Evolutionary conservation across 2,329 filamentous ascomycete species (phyloP).

Genomic region (Stemphylium beticola): DNA sequence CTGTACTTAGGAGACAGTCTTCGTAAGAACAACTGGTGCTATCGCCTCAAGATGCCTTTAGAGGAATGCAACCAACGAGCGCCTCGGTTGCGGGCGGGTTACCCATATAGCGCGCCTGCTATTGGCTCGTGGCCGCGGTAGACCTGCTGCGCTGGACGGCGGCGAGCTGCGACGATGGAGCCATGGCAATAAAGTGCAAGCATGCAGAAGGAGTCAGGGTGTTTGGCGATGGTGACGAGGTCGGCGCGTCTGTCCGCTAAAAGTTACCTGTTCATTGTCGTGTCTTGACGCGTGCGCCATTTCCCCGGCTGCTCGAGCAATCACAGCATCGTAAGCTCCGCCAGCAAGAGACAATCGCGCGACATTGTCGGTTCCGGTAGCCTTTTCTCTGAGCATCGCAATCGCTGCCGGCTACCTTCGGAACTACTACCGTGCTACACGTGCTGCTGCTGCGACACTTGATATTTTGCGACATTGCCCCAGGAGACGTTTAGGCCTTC

Average conservation of each 20-base stretch:
- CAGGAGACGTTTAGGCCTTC: background rate
- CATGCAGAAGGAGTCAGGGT: background rate
- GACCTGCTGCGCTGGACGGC: constrained; percentile 4
- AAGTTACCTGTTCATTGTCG: constrained; percentile 23
- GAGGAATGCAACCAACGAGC: constrained; percentile 16
- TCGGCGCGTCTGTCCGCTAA: constrained; percentile 19
- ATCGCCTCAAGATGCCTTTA: constrained; percentile 29
- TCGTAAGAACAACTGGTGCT: constrained; percentile 15
- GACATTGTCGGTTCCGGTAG: constrained; percentile 11
- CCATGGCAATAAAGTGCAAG: constrained; percentile 1
- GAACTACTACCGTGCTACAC: too few species aligned
- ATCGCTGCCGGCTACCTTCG: background rate
- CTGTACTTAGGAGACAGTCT: constrained; percentile 29
- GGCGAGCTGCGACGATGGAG: background rate
- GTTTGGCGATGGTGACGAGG: background rate
- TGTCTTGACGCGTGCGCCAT: constrained; percentile 22
- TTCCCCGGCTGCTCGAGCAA: constrained; percentile 21
- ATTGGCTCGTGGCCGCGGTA: constrained; percentile 26
- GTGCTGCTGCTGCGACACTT: background rate
- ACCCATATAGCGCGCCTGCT: constrained; percentile 23
- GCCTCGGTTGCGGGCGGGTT: constrained; percentile 32
- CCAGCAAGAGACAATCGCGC: background rate
- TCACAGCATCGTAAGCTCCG: constrained; percentile 20
- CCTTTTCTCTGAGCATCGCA: background rate
- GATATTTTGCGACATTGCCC: background rate